These are phyloP conservation scores for Podaxis rugospora DNA, from an alignment of 768 basidiomycete species.

Conservation along the genomic window DNA sequence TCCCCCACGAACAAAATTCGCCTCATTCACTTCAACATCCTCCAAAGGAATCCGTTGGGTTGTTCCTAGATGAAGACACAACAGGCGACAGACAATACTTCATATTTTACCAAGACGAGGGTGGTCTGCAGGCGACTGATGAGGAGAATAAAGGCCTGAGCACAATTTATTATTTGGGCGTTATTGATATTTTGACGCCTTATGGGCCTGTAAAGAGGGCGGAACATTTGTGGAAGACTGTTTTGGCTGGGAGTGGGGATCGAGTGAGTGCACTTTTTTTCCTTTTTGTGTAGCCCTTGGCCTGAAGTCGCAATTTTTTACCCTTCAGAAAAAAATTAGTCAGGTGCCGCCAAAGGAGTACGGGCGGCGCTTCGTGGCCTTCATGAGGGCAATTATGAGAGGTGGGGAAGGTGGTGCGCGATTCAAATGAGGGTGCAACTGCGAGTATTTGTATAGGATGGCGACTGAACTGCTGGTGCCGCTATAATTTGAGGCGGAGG, in stretches of 20 bases:
- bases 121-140: conserved; percentile 86
- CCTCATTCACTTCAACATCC: not conserved
- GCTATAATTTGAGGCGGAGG: no score
- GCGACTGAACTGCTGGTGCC: no score
- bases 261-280: conserved; percentile 52
- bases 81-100: conserved; percentile 64
- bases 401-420: conserved; percentile 64
- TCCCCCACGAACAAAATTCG: conserved; percentile 12
- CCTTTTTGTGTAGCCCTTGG: not conserved
- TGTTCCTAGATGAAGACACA: conserved; percentile 58
- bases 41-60: conserved; percentile 17
- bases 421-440: conserved; percentile 19
- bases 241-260: conserved; percentile 56
- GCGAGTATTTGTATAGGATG: no score
- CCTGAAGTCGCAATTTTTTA: conserved; percentile 3
- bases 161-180: conserved; percentile 88
- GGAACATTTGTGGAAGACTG: conserved; percentile 91
- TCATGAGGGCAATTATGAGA: conserved; percentile 83
- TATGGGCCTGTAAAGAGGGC: conserved; percentile 72
- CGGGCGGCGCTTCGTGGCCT: conserved; percentile 80
- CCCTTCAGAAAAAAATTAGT: conserved; percentile 83
- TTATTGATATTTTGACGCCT: conserved; percentile 96
- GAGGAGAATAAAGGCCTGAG: conserved; percentile 72
- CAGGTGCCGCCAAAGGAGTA: conserved; percentile 89
- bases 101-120: conserved; percentile 96